A percentile compares a stretch with the other conserved stretches of the same genome.
These are phyloP conservation scores for Hygrophorus russula DNA, from an alignment of 768 basidiomycete species.

Conservation along the genomic window DNA sequence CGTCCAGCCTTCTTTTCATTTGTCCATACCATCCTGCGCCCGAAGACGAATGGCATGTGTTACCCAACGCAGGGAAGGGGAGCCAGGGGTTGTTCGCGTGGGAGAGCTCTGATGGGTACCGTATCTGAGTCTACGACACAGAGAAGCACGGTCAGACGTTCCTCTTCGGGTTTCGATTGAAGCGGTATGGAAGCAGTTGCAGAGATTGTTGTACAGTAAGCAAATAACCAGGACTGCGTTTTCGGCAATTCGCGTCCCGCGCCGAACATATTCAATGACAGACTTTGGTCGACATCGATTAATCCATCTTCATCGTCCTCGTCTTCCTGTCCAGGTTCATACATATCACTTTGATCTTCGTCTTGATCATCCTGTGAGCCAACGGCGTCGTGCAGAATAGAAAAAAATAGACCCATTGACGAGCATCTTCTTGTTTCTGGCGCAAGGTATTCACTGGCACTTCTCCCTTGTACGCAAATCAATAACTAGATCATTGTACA, in stretches of 20 bases:
- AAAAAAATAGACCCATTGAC: constrained; percentile 56
- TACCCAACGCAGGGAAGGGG: constrained; percentile 57
- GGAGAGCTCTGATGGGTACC: constrained; percentile 32
- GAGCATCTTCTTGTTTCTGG: no score
- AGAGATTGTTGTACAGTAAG: constrained; percentile 31
- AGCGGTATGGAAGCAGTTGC: constrained; percentile 30
- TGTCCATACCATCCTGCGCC: constrained; percentile 45
- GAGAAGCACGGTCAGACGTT: constrained; percentile 46
- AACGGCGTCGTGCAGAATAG: constrained; percentile 55
- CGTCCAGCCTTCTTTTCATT: constrained; percentile 62
- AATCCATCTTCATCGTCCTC: constrained; percentile 53
- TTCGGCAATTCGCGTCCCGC: constrained; percentile 51
- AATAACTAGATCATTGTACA: no score
- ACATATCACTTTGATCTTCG: constrained; percentile 14
- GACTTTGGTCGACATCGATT: constrained; percentile 40
- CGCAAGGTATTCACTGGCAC: no score
- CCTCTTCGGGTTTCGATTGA: constrained; percentile 34
- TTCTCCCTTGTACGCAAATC: no score
- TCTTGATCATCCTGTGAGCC: constrained; percentile 37
- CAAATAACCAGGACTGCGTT: constrained; percentile 45
- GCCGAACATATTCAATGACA: constrained; percentile 52
- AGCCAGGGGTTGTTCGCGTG: constrained; percentile 32
- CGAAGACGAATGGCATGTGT: constrained; percentile 37
- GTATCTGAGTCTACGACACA: constrained; percentile 44
- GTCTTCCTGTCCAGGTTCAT: constrained; percentile 33